Base-by-base conservation (phyloP, 345 rosid genomes). In the Viola odorata region DNA sequence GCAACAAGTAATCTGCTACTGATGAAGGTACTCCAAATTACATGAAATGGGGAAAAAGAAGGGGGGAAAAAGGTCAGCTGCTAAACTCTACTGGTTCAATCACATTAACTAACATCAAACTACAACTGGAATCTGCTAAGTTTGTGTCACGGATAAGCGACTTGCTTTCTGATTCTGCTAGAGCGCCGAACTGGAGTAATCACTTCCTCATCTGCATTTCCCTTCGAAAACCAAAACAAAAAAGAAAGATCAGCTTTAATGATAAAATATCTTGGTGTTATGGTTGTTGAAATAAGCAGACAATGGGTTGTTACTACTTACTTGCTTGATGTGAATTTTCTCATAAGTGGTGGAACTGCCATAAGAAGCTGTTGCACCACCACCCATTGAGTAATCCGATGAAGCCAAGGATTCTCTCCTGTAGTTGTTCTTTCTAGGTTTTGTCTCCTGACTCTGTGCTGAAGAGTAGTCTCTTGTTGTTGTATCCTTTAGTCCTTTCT, bases 131-230 rank as follows among this genome's bases (percentile, higher is more conserved):
- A 23, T 23, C 32, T 23, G 32, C 32, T 23, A 23, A 23, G 32
- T 23, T 15, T 9, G 7, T 3, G 77, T 84, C 80, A 74, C 15
- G 83, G 65, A 67, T 84, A 80, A 55, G 67, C 61, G 66, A 78
- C 85, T 52, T 79, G 78, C 57, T 73, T 83, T 62, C 77, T 78
- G 68, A 88, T 69, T 67, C 96, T 69, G 84, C 87, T 91, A 7
- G 98, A 91, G 45, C 96, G 87, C 77, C 98, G 80, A 50, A 88
- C 91, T 3, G 96, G 96, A 62, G 98, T 91, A 17, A 78, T 58
- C 63, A 69, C 57, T 68, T 78, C 85, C 40, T 84, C 96, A 0
- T 76, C 86, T 66, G 71, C 81, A 14, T 53, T 53, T 57, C 84
- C 83, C 94, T 88, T 60, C 73, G 75, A 57, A 62, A 64, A 47